Evolutionary conservation across 2,329 filamentous ascomycete genomes (phyloP).

Genomic region (Cytospora piceicola): DNA sequence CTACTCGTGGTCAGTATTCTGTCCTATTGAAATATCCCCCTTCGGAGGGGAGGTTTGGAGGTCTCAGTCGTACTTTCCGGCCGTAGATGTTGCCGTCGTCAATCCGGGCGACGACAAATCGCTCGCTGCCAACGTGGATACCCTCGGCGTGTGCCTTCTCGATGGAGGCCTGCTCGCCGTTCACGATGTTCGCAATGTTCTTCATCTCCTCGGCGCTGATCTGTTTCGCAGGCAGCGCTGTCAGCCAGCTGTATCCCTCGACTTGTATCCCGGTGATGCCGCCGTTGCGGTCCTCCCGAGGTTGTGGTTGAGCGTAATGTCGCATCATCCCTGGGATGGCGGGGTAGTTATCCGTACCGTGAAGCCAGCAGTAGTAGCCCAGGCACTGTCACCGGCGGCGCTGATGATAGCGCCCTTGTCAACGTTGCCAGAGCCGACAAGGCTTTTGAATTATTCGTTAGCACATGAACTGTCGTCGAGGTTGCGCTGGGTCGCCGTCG

Average conservation of each 20-base stretch:
- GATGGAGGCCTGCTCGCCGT: slow-evolving; percentile 49
- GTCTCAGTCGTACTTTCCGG: slow-evolving; percentile 68
- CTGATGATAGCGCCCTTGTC: slow-evolving; percentile 87
- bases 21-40: slow-evolving; percentile 13
- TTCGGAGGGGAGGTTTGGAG: neutral
- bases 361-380: slow-evolving; percentile 74
- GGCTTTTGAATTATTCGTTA: slow-evolving; percentile 53
- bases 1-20: slow-evolving; percentile 39
- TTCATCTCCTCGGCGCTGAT: slow-evolving; percentile 64
- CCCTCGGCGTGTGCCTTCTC: slow-evolving; percentile 74
- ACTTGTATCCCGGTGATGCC: slow-evolving; percentile 36
- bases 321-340: slow-evolving; percentile 5
- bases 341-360: slow-evolving; percentile 55
- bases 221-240: slow-evolving; percentile 42
- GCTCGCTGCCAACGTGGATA: slow-evolving; percentile 74
- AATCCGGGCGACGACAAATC: slow-evolving; percentile 76
- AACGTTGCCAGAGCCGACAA: slow-evolving; percentile 77
- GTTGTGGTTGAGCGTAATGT: slow-evolving; percentile 4
- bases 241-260: slow-evolving; percentile 16
- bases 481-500: slow-evolving; percentile 20
- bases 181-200: slow-evolving; percentile 57
- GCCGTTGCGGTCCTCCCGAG: neutral
- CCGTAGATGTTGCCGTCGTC: slow-evolving; percentile 82
- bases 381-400: slow-evolving; percentile 76
- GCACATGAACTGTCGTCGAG: slow-evolving; percentile 16